Percentiles rank a stretch among this genome's conserved stretches.
Conservation (phyloP, 768 basidiomycete genomes). For the Russula olivacea region DNA sequence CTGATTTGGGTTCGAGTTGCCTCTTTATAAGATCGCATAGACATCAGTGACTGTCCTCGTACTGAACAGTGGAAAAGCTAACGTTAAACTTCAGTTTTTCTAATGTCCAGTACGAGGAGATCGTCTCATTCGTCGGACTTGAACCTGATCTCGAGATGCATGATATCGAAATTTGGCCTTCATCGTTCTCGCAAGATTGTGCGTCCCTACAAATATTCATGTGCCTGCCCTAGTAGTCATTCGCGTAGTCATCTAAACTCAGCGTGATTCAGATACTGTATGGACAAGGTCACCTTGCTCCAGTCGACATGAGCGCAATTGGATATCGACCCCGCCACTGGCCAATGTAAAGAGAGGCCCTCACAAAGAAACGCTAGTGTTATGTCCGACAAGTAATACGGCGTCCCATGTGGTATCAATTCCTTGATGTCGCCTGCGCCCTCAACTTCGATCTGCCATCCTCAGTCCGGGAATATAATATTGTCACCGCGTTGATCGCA, state of each 20-base stretch:
- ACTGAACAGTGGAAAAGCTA: too few species aligned
- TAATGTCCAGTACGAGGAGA: too few species aligned
- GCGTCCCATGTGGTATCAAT: slow-evolving; percentile 79
- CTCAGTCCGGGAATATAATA: slow-evolving; percentile 78
- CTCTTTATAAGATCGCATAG: too few species aligned
- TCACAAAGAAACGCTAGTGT: too few species aligned
- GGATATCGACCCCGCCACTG: slow-evolving; percentile 36
- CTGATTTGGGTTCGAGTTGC: too few species aligned
- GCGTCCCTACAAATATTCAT: too few species aligned
- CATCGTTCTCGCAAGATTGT: too few species aligned
- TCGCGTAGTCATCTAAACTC: slow-evolving; percentile 31
- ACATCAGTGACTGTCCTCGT: too few species aligned
- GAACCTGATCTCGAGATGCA: too few species aligned
- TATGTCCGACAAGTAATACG: slow-evolving; percentile 66
- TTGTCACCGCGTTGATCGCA: slow-evolving; percentile 94
- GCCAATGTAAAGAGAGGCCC: slow-evolving; percentile 35
- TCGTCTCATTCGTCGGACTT: too few species aligned
- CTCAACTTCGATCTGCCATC: slow-evolving; percentile 86
- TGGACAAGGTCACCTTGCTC: not conserved
- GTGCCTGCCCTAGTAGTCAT: not conserved
- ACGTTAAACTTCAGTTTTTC: too few species aligned
- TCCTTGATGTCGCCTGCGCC: slow-evolving; percentile 84
- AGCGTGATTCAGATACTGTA: slow-evolving; percentile 37
- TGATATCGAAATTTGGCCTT: too few species aligned
- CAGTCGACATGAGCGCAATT: slow-evolving; percentile 40